A percentile compares a stretch with the other conserved stretches of the same genome.
These are phyloP conservation scores for Boletus reticulatus DNA, from an alignment of 768 basidiomycete genomes.

Conservation along the genomic window DNA sequence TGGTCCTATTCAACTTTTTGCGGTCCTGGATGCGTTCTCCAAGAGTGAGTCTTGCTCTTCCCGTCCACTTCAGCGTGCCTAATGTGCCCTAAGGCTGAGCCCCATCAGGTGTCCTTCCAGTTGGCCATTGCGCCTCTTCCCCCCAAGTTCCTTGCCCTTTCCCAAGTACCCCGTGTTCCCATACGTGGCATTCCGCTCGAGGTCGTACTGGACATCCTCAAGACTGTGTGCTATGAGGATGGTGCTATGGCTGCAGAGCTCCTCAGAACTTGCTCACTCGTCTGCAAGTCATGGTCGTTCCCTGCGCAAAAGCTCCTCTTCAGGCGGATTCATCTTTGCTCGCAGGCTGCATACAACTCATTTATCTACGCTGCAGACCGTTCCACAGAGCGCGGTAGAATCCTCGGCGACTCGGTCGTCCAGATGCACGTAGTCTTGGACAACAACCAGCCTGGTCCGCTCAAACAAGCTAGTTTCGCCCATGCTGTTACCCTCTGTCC, in stretches of 20 bases:
- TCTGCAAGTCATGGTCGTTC: slow-evolving; percentile 66
- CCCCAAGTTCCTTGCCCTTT: slow-evolving; percentile 14
- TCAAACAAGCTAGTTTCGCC: slow-evolving; percentile 57
- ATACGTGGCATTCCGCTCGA: slow-evolving; percentile 54
- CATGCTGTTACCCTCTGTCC: slow-evolving; percentile 58
- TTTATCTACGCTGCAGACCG: slow-evolving; percentile 53
- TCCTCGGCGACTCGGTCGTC: slow-evolving; percentile 52
- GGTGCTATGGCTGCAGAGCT: slow-evolving; percentile 38
- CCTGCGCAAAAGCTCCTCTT: slow-evolving; percentile 66
- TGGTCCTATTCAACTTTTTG: slow-evolving; percentile 25
- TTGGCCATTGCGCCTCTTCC: slow-evolving; percentile 31
- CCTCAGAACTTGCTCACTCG: slow-evolving; percentile 55
- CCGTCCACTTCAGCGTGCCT: not conserved
- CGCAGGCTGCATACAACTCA: slow-evolving; percentile 49
- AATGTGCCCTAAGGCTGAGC: slow-evolving; percentile 25
- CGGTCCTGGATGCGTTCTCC: slow-evolving; percentile 21
- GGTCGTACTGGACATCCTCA: slow-evolving; percentile 60
- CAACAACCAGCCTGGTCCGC: slow-evolving; percentile 60
- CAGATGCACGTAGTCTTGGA: slow-evolving; percentile 59
- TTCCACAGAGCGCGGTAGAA: slow-evolving; percentile 44
- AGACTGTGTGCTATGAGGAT: slow-evolving; percentile 46
- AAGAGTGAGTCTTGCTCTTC: slow-evolving; percentile 19
- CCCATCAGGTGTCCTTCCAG: slow-evolving; percentile 40
- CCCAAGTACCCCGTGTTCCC: slow-evolving; percentile 22
- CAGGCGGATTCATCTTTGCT: slow-evolving; percentile 51